Evolutionary conservation across 2,329 filamentous ascomycete genomes (phyloP), one percentile per base, ranked within the genome.

Genomic region (Iodosphaeria phyllophila): DNA sequence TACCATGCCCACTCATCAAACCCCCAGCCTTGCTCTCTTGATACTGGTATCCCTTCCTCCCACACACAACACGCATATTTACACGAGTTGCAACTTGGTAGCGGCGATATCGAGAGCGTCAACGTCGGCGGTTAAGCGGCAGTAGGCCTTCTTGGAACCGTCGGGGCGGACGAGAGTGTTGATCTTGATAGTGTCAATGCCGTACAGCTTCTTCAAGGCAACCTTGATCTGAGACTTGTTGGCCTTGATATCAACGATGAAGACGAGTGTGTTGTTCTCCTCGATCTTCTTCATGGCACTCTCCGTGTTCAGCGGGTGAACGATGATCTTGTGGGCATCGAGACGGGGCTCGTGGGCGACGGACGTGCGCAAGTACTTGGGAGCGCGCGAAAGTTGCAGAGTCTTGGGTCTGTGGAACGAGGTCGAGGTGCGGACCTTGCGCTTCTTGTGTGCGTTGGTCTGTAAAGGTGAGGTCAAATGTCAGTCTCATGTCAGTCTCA

Each of bases 211-310:
- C 83, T 95, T 98, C 43, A 98, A 66, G 36, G 86, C 79, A 48
- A 73, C 67, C 73, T 93, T 93, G 66, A 98, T 98, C 68, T 98
- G 89, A 54, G 83, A 74, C 80, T 98, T 98, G 75, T 98, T 98
- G 58, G 86, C 74, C 76, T 91, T 91, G 58, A 86, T 64, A 44
- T 93, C 78, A 51, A 91, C 82, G 45, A 92, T 92, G 71, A 93
- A 93, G 53, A 92, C 82, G 26, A 98, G 74, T 42, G 89, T 98
- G 74, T 98, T 98, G 74, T 98, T 84, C 77, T 98, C 89, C 71
- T 98, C 89, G 46, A 98, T 93, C 78, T 93, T 93, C 82, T 98
- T 98, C 86, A 98, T 95, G 50, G 91, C 89, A 51, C 77, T 89
- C 77, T 98, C 89, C 33, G 89, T 98, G 76, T 98, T 98, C 52